phyloP scores from a whole-genome alignment of 257 asterid species.

The Capsicum pubescens region DNA sequence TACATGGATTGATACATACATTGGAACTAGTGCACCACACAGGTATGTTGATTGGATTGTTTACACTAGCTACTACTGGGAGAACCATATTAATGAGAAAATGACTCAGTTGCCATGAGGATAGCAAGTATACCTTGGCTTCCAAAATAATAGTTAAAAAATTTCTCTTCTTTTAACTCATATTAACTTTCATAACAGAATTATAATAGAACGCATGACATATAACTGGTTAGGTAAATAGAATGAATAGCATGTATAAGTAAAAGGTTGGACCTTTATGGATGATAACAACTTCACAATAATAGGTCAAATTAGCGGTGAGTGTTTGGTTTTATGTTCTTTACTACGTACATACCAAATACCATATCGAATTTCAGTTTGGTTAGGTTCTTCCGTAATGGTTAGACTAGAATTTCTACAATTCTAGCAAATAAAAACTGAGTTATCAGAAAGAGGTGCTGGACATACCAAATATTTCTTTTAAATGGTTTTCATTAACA shows the following conservation, averaged over 20 bases:
- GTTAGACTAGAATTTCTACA: neutral
- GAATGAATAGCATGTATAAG: neutral
- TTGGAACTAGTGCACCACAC: neutral
- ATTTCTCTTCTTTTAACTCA: neutral
- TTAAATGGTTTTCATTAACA: constrained; percentile 91
- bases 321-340: neutral
- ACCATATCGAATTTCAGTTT: neutral
- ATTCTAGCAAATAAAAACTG: neutral
- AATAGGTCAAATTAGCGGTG: neutral
- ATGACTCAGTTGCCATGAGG: neutral
- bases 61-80: neutral
- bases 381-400: neutral
- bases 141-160: neutral
- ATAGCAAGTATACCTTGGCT: neutral
- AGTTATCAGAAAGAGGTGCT: neutral
- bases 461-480: constrained; percentile 87
- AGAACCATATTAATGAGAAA: neutral
- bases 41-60: neutral
- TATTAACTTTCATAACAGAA: neutral
- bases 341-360: neutral
- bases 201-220: neutral
- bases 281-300: neutral
- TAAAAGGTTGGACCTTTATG: neutral
- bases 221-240: neutral
- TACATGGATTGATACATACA: neutral